Evolutionary conservation across 345 rosid genomes (phyloP).

Genomic region (Turritis glabra): DNA sequence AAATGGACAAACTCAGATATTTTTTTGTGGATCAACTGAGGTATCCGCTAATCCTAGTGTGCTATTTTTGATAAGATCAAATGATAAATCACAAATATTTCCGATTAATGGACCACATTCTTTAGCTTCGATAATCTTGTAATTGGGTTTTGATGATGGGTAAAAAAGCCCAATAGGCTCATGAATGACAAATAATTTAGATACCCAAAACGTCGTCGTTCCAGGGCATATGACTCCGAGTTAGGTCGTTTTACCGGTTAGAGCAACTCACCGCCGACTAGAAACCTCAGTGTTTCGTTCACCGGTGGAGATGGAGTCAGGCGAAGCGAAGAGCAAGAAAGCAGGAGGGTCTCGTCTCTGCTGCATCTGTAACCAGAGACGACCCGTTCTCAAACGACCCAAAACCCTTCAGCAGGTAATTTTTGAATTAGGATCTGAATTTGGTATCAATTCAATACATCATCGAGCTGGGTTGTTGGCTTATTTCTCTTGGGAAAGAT

Average conservation of each 20-base stretch:
- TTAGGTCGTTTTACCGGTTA: slow-evolving; percentile 1
- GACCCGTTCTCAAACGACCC: slow-evolving; percentile 82
- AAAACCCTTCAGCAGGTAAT: slow-evolving; percentile 82
- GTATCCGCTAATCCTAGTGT: background rate
- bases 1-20: background rate
- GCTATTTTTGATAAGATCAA: slow-evolving; percentile 3
- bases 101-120: too few relatives aligned
- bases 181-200: background rate
- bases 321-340: slow-evolving; percentile 43
- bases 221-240: background rate
- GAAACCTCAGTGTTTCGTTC: background rate
- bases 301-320: slow-evolving; percentile 39
- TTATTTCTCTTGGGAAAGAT: background rate
- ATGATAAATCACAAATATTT: too few relatives aligned
- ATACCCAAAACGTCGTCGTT: background rate
- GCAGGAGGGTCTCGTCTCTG: slow-evolving; percentile 54
- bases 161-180: slow-evolving; percentile 8
- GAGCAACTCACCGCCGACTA: background rate
- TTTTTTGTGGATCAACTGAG: background rate
- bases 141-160: background rate
- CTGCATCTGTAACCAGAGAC: slow-evolving; percentile 53
- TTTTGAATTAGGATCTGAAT: background rate
- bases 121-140: too few relatives aligned
- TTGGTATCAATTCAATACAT: background rate
- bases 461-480: background rate